Evolutionary conservation across 148 eudicot species (phyloP), one percentile per base, ranked within the genome.

Genomic region (Pouteria glomerata): DNA sequence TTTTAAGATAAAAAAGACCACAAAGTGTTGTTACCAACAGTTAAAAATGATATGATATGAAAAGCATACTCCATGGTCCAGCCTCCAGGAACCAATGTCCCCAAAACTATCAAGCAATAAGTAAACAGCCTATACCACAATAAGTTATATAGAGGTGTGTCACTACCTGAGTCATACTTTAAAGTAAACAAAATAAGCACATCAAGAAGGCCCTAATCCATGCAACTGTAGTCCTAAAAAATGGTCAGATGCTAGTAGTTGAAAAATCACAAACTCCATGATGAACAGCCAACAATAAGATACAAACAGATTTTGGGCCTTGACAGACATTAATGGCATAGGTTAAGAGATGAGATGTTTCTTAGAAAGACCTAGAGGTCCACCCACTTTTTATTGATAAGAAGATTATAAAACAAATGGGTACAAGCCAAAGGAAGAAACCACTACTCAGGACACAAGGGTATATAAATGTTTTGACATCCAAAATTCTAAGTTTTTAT

Each of bases 401-500:
- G 33, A 64, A 52, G 26, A 44, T 16, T 33, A 14, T 26, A 33
- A 42, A 42, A 15, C 16, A 66, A n/a, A 42, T 3, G 13, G 34
- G n/a, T 30, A 52, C 16, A 70, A 70, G 64, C 51, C 41, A 57
- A 70, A 39, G 33, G 26, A 57, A 35, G 37, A 27, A 70, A 18
- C 8, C 37, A 42, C 29, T 12, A 50, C 14, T 37, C 45, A 51
- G 48, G 13, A 57, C 45, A 69, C 26, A 33, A 53, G 35, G 19
- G 42, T 19, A 53, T 51, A 44, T 14, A 35, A 37, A 37, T 35
- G 63, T 39, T 37, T 29, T n/a, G n/a, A 15, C 27, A 56, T 56
- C 56, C 52, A 39, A 21, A 56, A 26, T 41, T 56, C 8, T 14
- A 19, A 30, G 26, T 16, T 27, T 19, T 24, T 34, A 13, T 37